Percentiles rank a stretch among this genome's conserved stretches.
These are phyloP conservation scores for Effrenium voratum DNA, from an alignment of 73 alveolate species.

Conservation along the genomic window DNA sequence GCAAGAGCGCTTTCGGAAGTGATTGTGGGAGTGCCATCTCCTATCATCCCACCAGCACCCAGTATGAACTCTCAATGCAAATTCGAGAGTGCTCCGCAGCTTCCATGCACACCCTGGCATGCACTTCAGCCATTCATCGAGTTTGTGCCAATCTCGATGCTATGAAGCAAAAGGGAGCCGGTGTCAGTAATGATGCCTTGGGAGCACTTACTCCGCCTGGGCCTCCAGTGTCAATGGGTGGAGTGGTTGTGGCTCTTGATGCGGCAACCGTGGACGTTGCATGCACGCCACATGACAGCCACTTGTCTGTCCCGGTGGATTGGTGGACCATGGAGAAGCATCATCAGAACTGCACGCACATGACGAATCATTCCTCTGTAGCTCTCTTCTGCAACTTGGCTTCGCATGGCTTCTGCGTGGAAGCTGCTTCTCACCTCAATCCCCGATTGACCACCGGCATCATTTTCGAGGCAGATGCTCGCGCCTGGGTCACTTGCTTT, in stretches of 20 bases:
- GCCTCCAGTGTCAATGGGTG: slow-evolving; percentile 56
- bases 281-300: slow-evolving; percentile 33
- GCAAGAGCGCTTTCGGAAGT: slow-evolving; percentile 52
- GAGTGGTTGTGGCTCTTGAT: slow-evolving; percentile 4
- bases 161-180: neutral
- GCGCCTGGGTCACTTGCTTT: slow-evolving; percentile 58
- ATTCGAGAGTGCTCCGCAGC: slow-evolving; percentile 18
- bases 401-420: slow-evolving; percentile 23
- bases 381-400: slow-evolving; percentile 5
- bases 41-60: slow-evolving; percentile 52
- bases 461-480: slow-evolving; percentile 52
- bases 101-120: slow-evolving; percentile 64
- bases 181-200: neutral
- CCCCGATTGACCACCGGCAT: slow-evolving; percentile 45
- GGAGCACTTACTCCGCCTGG: slow-evolving; percentile 50
- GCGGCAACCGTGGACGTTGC: slow-evolving; percentile 5
- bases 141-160: slow-evolving; percentile 54
- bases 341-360: neutral
- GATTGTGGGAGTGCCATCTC: slow-evolving; percentile 20
- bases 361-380: slow-evolving; percentile 33
- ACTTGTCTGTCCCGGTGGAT: slow-evolving; percentile 56
- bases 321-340: slow-evolving; percentile 29
- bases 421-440: neutral
- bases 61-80: slow-evolving; percentile 30
- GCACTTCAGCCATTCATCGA: slow-evolving; percentile 15